Evolutionary conservation across 1,139 yeast species (phyloP).

Genomic region (Candida tropicalis): DNA sequence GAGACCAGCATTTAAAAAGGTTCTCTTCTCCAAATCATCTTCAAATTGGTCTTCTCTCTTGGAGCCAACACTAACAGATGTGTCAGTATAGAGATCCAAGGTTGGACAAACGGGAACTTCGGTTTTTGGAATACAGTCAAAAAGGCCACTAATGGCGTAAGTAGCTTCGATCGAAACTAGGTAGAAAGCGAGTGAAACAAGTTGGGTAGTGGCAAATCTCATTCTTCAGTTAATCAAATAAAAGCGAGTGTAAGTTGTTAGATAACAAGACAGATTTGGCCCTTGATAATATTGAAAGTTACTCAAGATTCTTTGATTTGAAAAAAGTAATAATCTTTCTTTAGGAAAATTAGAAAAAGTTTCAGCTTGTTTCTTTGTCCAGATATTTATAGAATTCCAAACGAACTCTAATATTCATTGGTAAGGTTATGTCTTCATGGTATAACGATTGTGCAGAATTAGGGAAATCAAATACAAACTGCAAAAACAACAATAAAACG

Average conservation of each 20-base stretch:
- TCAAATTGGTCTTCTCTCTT: constrained; percentile 4
- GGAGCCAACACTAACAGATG: background rate
- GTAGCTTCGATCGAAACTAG: constrained; percentile 12
- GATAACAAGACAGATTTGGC: background rate
- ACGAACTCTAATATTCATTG: no score
- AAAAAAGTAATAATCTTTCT: background rate
- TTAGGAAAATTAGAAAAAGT: background rate
- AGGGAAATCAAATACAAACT: no score
- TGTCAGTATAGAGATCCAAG: background rate
- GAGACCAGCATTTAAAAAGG: no score
- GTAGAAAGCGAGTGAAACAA: constrained; percentile 11
- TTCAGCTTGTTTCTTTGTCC: background rate
- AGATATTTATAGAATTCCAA: background rate
- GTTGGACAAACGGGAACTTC: constrained; percentile 8
- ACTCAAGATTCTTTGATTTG: background rate
- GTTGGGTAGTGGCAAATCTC: constrained; percentile 12
- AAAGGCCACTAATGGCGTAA: constrained; percentile 8
- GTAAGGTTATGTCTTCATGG: no score
- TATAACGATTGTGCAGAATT: no score
- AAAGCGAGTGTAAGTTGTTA: constrained; percentile 6
- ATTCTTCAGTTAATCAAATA: constrained; percentile 4
- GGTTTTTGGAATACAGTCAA: constrained; percentile 9
- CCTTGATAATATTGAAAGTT: background rate
- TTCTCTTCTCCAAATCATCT: constrained; percentile 3
- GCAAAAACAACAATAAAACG: no score